phyloP scores from a whole-genome alignment of 768 basidiomycete species.

The Hirschioporus abietinus region DNA sequence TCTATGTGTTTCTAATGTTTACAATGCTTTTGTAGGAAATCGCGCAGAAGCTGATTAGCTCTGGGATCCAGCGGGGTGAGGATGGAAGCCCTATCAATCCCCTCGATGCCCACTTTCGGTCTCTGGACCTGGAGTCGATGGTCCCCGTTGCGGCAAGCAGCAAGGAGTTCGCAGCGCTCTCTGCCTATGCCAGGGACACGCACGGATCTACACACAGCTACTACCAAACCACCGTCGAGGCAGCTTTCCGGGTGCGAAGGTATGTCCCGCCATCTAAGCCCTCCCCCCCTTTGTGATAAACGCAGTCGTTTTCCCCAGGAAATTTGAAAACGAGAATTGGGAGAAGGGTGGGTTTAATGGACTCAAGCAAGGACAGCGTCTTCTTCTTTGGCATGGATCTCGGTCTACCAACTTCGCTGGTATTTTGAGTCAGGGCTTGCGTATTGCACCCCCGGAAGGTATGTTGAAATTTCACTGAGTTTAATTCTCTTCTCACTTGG shows the following conservation, averaged over 20 bases:
- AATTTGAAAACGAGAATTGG: conserved; percentile 35
- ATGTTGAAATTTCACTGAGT: conserved; percentile 9
- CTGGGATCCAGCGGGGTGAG: conserved; percentile 32
- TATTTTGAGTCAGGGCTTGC: conserved; percentile 56
- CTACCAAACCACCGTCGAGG: conserved; percentile 34
- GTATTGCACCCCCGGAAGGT: conserved; percentile 64
- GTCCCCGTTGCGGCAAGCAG: conserved; percentile 35
- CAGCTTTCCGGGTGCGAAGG: conserved; percentile 55
- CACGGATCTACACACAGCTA: conserved; percentile 51
- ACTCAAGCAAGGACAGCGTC: conserved; percentile 41
- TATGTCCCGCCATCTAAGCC: conserved; percentile 14
- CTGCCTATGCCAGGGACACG: conserved; percentile 46
- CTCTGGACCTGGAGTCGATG: conserved; percentile 48
- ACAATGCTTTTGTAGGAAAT: conserved; percentile 36
- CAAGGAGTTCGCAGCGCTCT: conserved; percentile 43
- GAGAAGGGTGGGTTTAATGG: conserved; percentile 39
- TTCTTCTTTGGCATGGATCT: conserved; percentile 62
- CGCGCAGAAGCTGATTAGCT: conserved; percentile 49
- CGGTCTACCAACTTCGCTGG: conserved; percentile 60
- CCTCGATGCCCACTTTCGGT: conserved; percentile 49
- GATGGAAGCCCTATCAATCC: conserved; percentile 48
- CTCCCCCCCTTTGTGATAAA: not conserved
- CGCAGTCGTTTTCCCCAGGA: conserved; percentile 14
- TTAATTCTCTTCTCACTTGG: conserved; percentile 1
- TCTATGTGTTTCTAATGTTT: not conserved